Base-by-base conservation (phyloP, 371 early-diverging fungal genomes). In the Circinella umbellata region DNA sequence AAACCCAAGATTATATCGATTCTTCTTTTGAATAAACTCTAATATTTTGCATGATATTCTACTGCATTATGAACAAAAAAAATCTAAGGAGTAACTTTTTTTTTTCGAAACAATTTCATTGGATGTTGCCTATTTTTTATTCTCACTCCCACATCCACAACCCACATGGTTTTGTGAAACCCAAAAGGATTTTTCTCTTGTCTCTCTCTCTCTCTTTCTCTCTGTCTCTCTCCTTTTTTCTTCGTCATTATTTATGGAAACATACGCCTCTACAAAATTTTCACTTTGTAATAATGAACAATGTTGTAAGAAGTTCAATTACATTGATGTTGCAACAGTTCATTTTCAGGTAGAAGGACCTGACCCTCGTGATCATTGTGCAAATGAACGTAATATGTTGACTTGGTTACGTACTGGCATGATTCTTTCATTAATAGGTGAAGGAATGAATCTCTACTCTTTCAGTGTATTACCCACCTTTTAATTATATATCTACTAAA, bases 311-410 rank as follows among this genome's bases (percentile, higher is more conserved):
- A 66, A 67, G 47, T 81, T 77, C 64, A 81, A 79, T 46, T 77
- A 73, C 51, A 46, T 81, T 11, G 81, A 81, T 34, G 27, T 72
- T 60, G 73, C 74, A 13, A 70, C 70, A 18, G 72, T 81, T 4
- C 81, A 81, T 60, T 76, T 77, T 3, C 13, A 70, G 20, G 74
- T 81, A 4, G 79, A 79, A 48, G 81, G 81, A 6, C 81, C 81
- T 63, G 81, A 81, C 69, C 81, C 81, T 39, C 71, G 81, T 69
- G 81, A 81, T 64, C 81, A 81, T 62, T 74, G 78, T 72, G 77
- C 81, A 1, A 81, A 81, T 70, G 81, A 81, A 48, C 70, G 81
- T 15, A 81, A 81, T 62, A 51, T 77, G 62, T 53, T 81, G 15
- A 77, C 79, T 20, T 81, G 81, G 81, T 59, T 80, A 35, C 67